Base-by-base conservation (phyloP, 2,329 filamentous ascomycete species). In the Xylaria sp. region DNA sequence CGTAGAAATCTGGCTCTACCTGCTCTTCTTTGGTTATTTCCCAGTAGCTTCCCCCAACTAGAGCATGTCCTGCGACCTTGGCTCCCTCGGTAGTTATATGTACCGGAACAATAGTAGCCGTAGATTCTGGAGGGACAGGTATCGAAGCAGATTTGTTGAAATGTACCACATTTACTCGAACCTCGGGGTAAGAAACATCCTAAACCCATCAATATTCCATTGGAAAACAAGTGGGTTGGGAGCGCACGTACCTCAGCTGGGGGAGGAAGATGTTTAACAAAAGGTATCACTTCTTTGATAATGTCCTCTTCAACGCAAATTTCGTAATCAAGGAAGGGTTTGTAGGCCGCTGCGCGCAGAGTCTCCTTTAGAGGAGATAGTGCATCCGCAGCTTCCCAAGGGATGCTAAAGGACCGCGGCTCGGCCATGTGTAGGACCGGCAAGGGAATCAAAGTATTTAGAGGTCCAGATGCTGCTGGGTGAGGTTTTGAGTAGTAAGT, bases 1-100 rank as follows among this genome's bases (percentile, higher is more conserved):
- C 55, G 44, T 58, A 58, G 39, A 58, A 58, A 25, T 45, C 44
- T 17, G 55, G 55, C 39, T 58, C 55, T 47, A 58, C 55, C 55
- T 47, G 55, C 55, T 47, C 39, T 4, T 58, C 55, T 58, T 58
- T 58, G 55, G 39, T 58, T 17, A 58, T 58, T 13, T 45, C 55
- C 55, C 55, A 58, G 44, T 58, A 58, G 10, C 33, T 2, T 25
- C 36, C 55, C 3, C 2, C 55, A 6, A 20, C 44, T 47, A 58
- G 25, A 7, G 22, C 5, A 33, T 47, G 25, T 3, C 55, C 55
- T 13, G 55, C 55, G 20, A 58, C 20, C 25, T 33, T 58, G 36
- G 55, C 55, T n/a, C 29, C 39, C 25, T 58, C 44, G 27, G 22
- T 31, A 7, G 3, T 15, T 47, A 45, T 47, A 47, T 58, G 39